These are phyloP conservation scores for Cercospora janseana DNA, from an alignment of 2,329 filamentous ascomycete genomes.

Conservation along the genomic window DNA sequence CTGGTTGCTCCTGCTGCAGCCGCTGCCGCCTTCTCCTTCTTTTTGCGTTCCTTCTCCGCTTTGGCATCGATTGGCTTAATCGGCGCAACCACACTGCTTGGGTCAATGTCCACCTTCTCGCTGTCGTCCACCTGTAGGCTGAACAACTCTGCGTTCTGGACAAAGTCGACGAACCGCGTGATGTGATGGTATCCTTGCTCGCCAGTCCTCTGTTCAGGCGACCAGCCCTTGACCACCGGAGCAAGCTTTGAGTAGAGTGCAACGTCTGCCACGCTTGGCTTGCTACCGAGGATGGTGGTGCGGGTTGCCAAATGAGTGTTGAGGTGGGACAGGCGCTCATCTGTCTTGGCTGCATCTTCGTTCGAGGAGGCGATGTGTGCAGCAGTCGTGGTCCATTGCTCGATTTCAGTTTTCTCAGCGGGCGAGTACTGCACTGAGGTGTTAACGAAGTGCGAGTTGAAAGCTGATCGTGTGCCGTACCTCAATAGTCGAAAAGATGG, in stretches of 20 bases:
- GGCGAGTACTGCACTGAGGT: conserved; percentile 60
- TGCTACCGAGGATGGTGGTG: conserved; percentile 83
- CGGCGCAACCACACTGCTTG: conserved; percentile 77
- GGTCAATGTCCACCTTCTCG: conserved; percentile 76
- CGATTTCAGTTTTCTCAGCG: conserved; percentile 80
- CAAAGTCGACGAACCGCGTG: conserved; percentile 87
- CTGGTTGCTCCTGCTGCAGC: conserved; percentile 53
- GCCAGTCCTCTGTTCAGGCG: conserved; percentile 80
- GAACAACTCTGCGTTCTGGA: conserved; percentile 78
- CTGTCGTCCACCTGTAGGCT: conserved; percentile 66
- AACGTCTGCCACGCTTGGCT: conserved; percentile 84
- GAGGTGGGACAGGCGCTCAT: conserved; percentile 70
- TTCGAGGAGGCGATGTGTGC: conserved; percentile 63
- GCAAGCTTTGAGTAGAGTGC: conserved; percentile 77
- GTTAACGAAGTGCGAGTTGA: neutral
- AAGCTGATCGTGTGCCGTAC: conserved; percentile 25
- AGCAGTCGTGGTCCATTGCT: conserved; percentile 81
- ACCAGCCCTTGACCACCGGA: conserved; percentile 75
- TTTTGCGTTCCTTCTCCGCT: conserved; percentile 92
- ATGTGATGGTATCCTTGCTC: conserved; percentile 87
- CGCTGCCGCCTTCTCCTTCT: conserved; percentile 81
- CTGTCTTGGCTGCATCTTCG: conserved; percentile 56
- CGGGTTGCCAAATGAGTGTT: conserved; percentile 85
- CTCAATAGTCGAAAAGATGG: conserved; percentile 37
- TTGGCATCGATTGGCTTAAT: conserved; percentile 88